Conservation (phyloP, 2,329 filamentous ascomycete genomes). For the Dothistroma pini region DNA sequence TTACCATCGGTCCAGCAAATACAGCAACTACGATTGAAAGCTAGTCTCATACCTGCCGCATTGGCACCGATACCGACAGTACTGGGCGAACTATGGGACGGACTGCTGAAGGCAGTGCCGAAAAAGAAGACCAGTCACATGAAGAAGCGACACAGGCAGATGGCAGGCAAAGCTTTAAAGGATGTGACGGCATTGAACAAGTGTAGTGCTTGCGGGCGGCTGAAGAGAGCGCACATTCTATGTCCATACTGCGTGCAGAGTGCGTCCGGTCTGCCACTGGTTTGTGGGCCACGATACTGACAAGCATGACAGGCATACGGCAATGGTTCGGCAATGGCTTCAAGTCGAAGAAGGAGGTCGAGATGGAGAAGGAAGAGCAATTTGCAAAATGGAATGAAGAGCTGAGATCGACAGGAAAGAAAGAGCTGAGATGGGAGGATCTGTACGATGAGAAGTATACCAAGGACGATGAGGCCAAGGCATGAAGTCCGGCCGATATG, state of each 20-base stretch:
- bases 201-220: constrained; percentile 82
- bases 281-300: constrained; percentile 1
- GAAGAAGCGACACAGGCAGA: constrained; percentile 87
- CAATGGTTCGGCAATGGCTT: constrained; percentile 37
- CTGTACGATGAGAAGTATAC: constrained; percentile 24
- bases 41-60: constrained; percentile 48
- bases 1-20: constrained; percentile 45
- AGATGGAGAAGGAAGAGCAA: constrained; percentile 20
- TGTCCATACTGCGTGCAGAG: constrained; percentile 84
- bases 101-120: constrained; percentile 83
- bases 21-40: constrained; percentile 40
- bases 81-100: constrained; percentile 87
- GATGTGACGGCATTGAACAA: constrained; percentile 83
- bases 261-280: constrained; percentile 53
- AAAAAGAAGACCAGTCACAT: constrained; percentile 99
- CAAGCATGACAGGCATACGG: constrained; percentile 30
- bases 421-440: constrained; percentile 23
- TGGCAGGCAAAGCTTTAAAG: constrained; percentile 92
- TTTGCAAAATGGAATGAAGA: constrained; percentile 28
- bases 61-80: constrained; percentile 64
- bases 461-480: constrained; percentile 12
- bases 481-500: not conserved
- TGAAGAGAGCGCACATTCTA: constrained; percentile 83
- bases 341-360: constrained; percentile 28
- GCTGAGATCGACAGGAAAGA: constrained; percentile 22